Percentiles rank a stretch among this genome's conserved stretches.
Conservation (phyloP, 2,329 filamentous ascomycete genomes). For the Lachnellula willkommii region DNA sequence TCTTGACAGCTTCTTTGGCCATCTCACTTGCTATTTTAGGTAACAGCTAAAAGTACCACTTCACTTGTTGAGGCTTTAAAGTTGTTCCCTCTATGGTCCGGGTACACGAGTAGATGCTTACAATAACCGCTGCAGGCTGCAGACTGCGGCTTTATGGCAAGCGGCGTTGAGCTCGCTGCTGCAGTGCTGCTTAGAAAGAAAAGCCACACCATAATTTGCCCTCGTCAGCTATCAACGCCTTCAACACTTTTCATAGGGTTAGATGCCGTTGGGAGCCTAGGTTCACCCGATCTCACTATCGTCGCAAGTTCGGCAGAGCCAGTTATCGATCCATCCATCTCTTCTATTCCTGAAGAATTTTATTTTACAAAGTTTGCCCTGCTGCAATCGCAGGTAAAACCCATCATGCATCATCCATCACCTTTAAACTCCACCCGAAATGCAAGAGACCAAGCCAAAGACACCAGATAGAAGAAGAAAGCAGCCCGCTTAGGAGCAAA, state of each 20-base stretch:
- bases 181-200: background rate
- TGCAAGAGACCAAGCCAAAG: conserved; percentile 24
- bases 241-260: no score
- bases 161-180: background rate
- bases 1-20: background rate
- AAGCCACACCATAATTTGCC: no score
- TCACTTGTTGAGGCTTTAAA: background rate
- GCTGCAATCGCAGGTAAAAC: conserved; percentile 1
- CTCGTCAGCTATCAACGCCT: no score
- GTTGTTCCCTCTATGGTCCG: background rate
- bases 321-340: background rate
- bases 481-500: conserved; percentile 13
- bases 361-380: conserved; percentile 24
- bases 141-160: background rate
- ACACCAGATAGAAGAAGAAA: conserved; percentile 26
- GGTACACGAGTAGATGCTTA: background rate
- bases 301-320: background rate
- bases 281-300: background rate
- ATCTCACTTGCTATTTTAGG: background rate
- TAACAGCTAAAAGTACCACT: background rate
- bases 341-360: conserved; percentile 25
- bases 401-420: conserved; percentile 7
- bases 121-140: background rate
- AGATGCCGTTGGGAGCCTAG: no score
- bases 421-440: conserved; percentile 24